Evolutionary conservation across 2,329 filamentous ascomycete species (phyloP), one percentile per base, ranked within the genome.

Genomic region (Aspergillus brasiliensis): DNA sequence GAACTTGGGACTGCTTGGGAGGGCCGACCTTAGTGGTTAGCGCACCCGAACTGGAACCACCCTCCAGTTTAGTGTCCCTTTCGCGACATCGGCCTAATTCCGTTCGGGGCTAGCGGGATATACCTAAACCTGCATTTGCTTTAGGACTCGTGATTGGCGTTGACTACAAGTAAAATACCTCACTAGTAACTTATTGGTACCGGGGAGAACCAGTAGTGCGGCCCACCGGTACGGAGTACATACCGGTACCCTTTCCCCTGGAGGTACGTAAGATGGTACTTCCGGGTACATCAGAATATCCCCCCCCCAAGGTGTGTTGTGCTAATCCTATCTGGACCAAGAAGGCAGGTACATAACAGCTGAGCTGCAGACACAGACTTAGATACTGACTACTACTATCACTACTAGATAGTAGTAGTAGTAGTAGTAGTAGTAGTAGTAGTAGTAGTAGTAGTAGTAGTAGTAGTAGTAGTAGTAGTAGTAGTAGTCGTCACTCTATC

Each of bases 61-160:
- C 15, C 23, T 15, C 40, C 19, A 44, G 40, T 21, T 23, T 21
- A 34, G 11, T 34, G 13, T 28, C 13, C 5, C 44, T 48, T 23
- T 23, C 21, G 25, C 44, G 7, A 8, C 46, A 17, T 17, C 46
- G 46, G 46, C 46, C 60, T 67, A 67, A 63, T 62, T 49, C 23
- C 31, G 55, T 63, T 34, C 15, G 51, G 55, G 62, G 15, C 34
- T 63, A 61, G 61, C 47, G 19, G 23, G n/a, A 51, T 48, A 52
- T 59, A n/a, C 60, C 62, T 61, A 63, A 65, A 63, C 31, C 60
- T 62, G 61, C 62, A 61, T 63, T 59, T 65, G 58, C 62, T 57
- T 58, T 19, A 49, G 34, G 49, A 37, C 17, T 34, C 42, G 52
- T 58, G 56, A 57, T 52, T 57, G 49, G 56, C 52, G 25, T 25